Percentiles rank a stretch among this genome's conserved stretches.
These are phyloP conservation scores for Teratosphaeria epicoccoides DNA, from an alignment of 2,329 filamentous ascomycete genomes.

Conservation along the genomic window DNA sequence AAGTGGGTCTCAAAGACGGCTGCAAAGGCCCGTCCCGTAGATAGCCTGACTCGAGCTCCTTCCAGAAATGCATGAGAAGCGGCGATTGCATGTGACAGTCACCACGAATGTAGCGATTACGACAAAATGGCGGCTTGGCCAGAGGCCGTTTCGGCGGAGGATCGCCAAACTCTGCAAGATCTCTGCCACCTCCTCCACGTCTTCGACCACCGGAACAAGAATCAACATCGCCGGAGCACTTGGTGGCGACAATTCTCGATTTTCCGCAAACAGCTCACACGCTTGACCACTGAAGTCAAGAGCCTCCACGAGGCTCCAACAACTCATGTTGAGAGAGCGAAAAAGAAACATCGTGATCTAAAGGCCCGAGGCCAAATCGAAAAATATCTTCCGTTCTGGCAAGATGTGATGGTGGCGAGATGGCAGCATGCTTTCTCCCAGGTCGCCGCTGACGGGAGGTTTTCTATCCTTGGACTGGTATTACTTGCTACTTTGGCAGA, in stretches of 20 bases:
- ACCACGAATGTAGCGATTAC: background rate
- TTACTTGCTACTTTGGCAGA: slow-evolving; percentile 33
- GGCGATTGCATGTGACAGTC: background rate
- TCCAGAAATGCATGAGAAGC: too few relatives aligned
- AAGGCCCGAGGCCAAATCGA: slow-evolving; percentile 13
- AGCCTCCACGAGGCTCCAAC: slow-evolving; percentile 14
- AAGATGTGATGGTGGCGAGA: slow-evolving; percentile 24
- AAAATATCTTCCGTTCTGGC: slow-evolving; percentile 29
- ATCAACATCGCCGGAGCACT: slow-evolving; percentile 70
- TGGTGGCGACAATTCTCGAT: slow-evolving; percentile 73
- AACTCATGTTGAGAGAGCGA: slow-evolving; percentile 20
- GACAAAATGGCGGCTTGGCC: background rate
- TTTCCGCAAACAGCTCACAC: slow-evolving; percentile 55
- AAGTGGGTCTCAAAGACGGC: background rate
- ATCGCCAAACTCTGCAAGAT: slow-evolving; percentile 16
- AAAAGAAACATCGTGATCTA: slow-evolving; percentile 17
- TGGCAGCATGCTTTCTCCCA: slow-evolving; percentile 33
- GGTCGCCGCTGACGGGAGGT: slow-evolving; percentile 34
- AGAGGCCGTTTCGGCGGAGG: slow-evolving; percentile 1
- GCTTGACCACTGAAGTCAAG: slow-evolving; percentile 36
- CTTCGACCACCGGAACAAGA: slow-evolving; percentile 74
- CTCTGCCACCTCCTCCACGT: slow-evolving; percentile 53
- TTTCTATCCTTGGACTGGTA: slow-evolving; percentile 35
- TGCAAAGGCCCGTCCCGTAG: background rate
- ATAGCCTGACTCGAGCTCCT: background rate